Percentiles rank a stretch among this genome's conserved stretches.
These are phyloP conservation scores for Diaporthe helianthi DNA, from an alignment of 2,329 filamentous ascomycete genomes.

Conservation along the genomic window DNA sequence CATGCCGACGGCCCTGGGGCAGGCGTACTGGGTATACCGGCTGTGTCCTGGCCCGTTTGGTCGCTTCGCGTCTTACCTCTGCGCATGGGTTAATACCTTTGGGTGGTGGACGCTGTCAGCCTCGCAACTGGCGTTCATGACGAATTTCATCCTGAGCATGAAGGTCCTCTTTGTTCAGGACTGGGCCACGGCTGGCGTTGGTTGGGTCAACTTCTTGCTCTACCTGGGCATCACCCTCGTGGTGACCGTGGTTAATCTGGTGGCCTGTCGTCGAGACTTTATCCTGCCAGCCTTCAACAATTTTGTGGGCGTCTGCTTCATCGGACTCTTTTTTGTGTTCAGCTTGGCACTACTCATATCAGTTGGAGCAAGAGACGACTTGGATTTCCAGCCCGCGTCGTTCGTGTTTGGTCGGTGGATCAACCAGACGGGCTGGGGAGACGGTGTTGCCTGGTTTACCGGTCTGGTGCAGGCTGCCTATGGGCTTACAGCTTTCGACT, in stretches of 20 bases:
- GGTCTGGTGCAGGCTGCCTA: conserved; percentile 10
- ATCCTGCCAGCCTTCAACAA: conserved; percentile 10
- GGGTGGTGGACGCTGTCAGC: conserved; percentile 12
- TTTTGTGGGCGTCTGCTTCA: conserved; percentile 7
- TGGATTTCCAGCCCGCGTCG: conserved; percentile 1
- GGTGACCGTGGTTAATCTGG: neutral
- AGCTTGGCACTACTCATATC: conserved; percentile 3
- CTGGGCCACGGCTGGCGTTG: neutral
- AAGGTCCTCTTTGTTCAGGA: conserved; percentile 4
- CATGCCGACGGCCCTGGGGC: conserved; percentile 1
- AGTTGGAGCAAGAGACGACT: neutral
- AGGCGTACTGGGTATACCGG: conserved; percentile 14
- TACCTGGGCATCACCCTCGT: neutral
- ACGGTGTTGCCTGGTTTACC: conserved; percentile 10
- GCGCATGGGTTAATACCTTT: conserved; percentile 7
- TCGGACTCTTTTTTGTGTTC: neutral
- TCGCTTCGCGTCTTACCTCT: neutral
- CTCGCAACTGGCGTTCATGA: conserved; percentile 1
- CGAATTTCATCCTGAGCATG: conserved; percentile 10
- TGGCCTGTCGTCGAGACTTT: neutral
- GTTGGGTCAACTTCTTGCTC: conserved; percentile 8
- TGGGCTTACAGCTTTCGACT: neutral
- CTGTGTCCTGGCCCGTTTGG: neutral
- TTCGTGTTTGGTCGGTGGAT: conserved; percentile 11
- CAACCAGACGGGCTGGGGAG: conserved; percentile 4